Conservation (phyloP, 305 asterid species). For the Fraxinus albicans region DNA sequence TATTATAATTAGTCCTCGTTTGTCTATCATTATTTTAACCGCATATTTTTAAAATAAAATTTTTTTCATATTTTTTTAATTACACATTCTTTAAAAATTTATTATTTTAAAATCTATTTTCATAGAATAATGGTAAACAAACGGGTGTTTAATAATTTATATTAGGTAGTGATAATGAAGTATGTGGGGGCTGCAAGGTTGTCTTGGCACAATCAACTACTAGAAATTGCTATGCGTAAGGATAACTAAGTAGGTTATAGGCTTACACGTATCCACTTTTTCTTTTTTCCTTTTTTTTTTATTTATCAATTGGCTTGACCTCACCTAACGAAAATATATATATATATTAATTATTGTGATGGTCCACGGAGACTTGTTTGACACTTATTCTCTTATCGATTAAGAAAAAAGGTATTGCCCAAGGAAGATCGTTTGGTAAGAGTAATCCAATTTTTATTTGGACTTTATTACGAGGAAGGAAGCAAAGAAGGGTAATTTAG, state of each 20-base stretch:
- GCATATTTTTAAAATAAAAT: no score
- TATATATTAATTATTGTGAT: not conserved
- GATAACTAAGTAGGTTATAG: constrained; percentile 7
- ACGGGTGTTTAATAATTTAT: not conserved
- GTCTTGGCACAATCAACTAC: constrained; percentile 10
- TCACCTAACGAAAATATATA: not conserved
- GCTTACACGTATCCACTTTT: constrained; percentile 25
- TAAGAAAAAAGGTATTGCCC: no score
- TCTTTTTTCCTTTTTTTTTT: not conserved
- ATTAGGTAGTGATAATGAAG: not conserved
- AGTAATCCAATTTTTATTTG: not conserved
- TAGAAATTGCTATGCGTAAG: constrained; percentile 5
- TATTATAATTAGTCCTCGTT: not conserved
- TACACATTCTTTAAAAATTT: not conserved
- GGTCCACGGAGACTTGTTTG: no score
- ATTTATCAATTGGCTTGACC: not conserved
- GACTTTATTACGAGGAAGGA: not conserved
- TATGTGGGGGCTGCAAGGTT: constrained; percentile 17
- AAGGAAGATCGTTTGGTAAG: not conserved
- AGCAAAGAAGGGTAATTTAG: no score
- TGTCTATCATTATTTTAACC: not conserved
- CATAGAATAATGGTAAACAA: not conserved
- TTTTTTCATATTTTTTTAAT: no score
- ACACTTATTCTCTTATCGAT: no score
- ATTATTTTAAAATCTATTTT: no score